Conservation (phyloP, 2,329 filamentous ascomycete species). For the Neonectria coccinea region DNA sequence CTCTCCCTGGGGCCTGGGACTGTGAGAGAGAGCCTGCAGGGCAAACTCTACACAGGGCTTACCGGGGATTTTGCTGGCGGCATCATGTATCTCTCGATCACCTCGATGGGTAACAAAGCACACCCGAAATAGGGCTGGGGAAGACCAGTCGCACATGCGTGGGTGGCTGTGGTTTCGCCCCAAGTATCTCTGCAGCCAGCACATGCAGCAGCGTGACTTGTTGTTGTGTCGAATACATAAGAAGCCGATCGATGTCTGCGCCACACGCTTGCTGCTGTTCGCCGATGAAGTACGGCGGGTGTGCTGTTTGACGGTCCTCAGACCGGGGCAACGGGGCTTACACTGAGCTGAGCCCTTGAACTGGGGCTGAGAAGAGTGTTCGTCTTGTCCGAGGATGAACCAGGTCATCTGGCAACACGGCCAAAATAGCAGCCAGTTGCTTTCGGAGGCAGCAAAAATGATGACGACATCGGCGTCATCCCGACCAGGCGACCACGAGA, state of each 20-base stretch:
- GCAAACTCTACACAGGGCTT: background rate
- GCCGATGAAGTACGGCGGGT: conserved; percentile 18
- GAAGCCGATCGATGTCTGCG: conserved; percentile 23
- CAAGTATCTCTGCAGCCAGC: conserved; percentile 25
- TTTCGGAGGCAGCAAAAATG: background rate
- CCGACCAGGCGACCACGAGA: conserved; percentile 19
- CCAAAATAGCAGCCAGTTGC: background rate
- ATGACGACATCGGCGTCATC: conserved; percentile 32
- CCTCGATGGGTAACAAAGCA: background rate
- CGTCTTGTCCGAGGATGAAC: conserved; percentile 10
- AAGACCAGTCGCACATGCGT: conserved; percentile 14
- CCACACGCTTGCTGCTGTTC: conserved; percentile 19
- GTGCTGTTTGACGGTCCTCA: conserved; percentile 7
- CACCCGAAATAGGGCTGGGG: conserved; percentile 5
- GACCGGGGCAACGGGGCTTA: background rate
- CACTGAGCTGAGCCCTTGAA: conserved; percentile 2
- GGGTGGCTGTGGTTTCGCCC: conserved; percentile 25
- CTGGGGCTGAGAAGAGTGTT: background rate
- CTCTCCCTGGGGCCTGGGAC: conserved; percentile 16
- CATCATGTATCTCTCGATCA: conserved; percentile 3
- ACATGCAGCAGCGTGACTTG: conserved; percentile 15
- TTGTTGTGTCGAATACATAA: conserved; percentile 1
- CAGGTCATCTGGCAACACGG: conserved; percentile 21
- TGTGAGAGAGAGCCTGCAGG: conserved; percentile 7
- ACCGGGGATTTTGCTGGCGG: background rate